A percentile compares a stretch with the other conserved stretches of the same genome.
These are phyloP conservation scores for Chenopodium quinoa DNA, from an alignment of 148 eudicot genomes.

Conservation along the genomic window DNA sequence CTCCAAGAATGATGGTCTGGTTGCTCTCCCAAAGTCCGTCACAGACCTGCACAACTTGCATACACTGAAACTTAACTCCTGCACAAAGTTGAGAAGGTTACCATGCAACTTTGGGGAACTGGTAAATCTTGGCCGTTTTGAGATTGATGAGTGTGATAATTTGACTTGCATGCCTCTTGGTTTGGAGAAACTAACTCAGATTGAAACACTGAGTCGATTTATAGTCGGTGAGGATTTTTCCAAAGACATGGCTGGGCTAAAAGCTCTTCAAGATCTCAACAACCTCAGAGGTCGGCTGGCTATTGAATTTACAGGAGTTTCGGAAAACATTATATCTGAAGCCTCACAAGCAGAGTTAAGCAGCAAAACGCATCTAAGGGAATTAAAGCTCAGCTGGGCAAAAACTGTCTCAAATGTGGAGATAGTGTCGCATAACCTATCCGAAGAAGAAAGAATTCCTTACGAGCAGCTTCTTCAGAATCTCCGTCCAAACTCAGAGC, in stretches of 20 bases:
- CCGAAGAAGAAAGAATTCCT: neutral
- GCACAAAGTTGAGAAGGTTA: slow-evolving; percentile 16
- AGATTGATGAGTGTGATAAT: slow-evolving; percentile 29
- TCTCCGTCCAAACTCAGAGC: slow-evolving; percentile 19
- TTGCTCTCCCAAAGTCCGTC: slow-evolving; percentile 20
- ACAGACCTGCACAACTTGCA: slow-evolving; percentile 28
- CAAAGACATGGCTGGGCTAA: slow-evolving; percentile 13
- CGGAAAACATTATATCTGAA: slow-evolving; percentile 17
- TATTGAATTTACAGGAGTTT: slow-evolving; percentile 25
- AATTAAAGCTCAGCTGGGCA: slow-evolving; percentile 24
- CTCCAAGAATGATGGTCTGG: slow-evolving; percentile 25
- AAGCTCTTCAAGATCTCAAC: slow-evolving; percentile 8
- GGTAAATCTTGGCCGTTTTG: slow-evolving; percentile 22
- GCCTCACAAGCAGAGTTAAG: neutral
- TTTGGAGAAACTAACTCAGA: slow-evolving; percentile 21
- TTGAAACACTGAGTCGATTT: slow-evolving; percentile 22
- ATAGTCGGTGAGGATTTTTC: slow-evolving; percentile 16
- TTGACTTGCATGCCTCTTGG: slow-evolving; percentile 28
- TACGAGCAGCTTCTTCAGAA: slow-evolving; percentile 9
- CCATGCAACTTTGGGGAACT: slow-evolving; percentile 3
- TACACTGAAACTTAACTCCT: slow-evolving; percentile 26
- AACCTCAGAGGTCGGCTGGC: slow-evolving; percentile 22
- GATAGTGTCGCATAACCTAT: neutral
- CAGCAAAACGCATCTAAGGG: slow-evolving; percentile 5
- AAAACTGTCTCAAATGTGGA: neutral